These are phyloP conservation scores for Theobroma cacao DNA, from an alignment of 345 rosid genomes.

Conservation along the genomic window DNA sequence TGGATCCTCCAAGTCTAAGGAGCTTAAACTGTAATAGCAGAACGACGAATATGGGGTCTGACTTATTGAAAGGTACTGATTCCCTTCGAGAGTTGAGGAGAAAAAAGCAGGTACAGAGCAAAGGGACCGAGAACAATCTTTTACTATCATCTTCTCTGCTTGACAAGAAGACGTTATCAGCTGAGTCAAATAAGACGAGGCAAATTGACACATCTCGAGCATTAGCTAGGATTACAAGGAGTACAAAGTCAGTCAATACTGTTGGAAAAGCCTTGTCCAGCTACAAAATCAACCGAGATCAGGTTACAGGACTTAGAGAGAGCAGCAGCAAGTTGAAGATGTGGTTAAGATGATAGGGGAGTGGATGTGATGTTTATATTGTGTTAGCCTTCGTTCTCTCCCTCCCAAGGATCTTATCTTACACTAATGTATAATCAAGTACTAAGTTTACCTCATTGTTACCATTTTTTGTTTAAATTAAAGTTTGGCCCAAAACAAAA, in stretches of 20 bases:
- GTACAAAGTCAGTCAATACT: slow-evolving; percentile 15
- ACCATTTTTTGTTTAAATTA: background rate
- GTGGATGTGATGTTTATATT: background rate
- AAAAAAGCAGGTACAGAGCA: slow-evolving; percentile 31
- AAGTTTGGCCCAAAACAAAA: too few species aligned
- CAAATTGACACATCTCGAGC: slow-evolving; percentile 29
- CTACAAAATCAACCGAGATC: slow-evolving; percentile 24
- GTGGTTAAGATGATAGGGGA: slow-evolving; percentile 28
- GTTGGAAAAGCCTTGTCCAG: slow-evolving; percentile 13
- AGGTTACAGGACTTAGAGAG: slow-evolving; percentile 11
- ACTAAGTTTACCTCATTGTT: background rate
- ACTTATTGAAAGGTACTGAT: slow-evolving; percentile 36
- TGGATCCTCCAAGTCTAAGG: slow-evolving; percentile 21
- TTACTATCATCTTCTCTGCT: slow-evolving; percentile 18
- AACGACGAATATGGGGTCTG: slow-evolving; percentile 17
- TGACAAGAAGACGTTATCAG: slow-evolving; percentile 23
- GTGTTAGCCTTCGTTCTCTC: background rate
- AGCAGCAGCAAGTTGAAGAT: slow-evolving; percentile 21
- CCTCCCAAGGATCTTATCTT: background rate
- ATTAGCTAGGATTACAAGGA: slow-evolving; percentile 31
- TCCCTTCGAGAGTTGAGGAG: slow-evolving; percentile 35
- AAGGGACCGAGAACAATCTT: slow-evolving; percentile 31
- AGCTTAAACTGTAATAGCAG: slow-evolving; percentile 22
- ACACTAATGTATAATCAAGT: too few species aligned
- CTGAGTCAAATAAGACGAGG: slow-evolving; percentile 22